Evolutionary conservation across 495 filamentous ascomycete genomes (phyloP), one percentile per base, ranked within the genome.

Genomic region (Podospora didyma): DNA sequence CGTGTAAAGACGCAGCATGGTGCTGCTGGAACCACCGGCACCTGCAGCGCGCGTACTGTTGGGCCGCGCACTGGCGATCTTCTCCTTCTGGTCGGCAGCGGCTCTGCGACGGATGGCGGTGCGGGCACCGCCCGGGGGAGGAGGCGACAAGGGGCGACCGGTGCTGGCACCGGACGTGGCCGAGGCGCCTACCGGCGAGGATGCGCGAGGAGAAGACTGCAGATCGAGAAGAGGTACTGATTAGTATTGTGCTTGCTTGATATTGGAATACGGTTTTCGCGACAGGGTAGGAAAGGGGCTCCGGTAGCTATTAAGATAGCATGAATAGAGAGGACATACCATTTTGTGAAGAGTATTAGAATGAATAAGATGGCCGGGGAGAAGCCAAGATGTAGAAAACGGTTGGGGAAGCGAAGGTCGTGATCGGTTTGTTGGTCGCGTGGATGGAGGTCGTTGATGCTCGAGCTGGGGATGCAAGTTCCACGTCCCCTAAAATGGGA

Each of bases 1-100:
- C 39, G 94, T 98, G 82, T 98, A 98, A n/a, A 98, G 88, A 86
- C 93, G 90, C 73, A 98, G 83, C 94, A 98, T 98, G 46, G 94
- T 98, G 72, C 90, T 94, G 71, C 87, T 94, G 62, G 92, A 96
- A 56, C 94, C 94, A 57, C 94, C 94, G 10, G 95, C 94, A 59
- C 95, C 94, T 16, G 94, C 94, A 31, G 93, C 86, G 59, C 95
- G 82, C 53, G 94, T 98, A 70, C 89, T 93, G 71, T 85, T 88
- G 24, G 94, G 94, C 49, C 94, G 77, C 49, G 81, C 86, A 86
- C 96, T 98, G 60, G 92, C 91, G 54, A 90, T 82, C 73, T 91
- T 90, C 68, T 96, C 92, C 72, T 94, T 94, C 76, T 95, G 87
- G 72, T 98, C 94, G 56, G 93, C 93, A 2, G 94, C 92, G 24